phyloP scores from a whole-genome alignment of 306 rosid species.

The Pyrus betulifolia region DNA sequence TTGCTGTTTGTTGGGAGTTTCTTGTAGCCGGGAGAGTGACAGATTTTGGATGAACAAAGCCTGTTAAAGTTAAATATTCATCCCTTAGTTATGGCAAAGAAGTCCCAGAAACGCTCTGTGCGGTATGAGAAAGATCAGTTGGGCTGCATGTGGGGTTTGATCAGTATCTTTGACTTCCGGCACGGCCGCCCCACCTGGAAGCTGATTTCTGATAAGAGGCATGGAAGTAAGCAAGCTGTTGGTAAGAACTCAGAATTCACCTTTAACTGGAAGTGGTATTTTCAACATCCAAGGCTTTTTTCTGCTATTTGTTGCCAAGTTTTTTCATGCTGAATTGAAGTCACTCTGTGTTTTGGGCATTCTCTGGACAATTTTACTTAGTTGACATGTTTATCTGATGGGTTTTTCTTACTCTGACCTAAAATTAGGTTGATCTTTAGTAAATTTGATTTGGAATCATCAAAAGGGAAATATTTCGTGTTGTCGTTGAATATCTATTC shows the following conservation, averaged over 20 bases:
- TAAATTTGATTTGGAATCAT: conserved; percentile 8
- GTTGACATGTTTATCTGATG: conserved; percentile 7
- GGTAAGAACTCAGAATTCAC: conserved; percentile 47
- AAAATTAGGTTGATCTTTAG: not conserved
- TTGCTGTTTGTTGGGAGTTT: conserved; percentile 25
- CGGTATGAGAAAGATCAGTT: conserved; percentile 80
- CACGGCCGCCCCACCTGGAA: conserved; percentile 65
- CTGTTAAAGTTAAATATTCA: conserved; percentile 13
- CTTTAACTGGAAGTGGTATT: conserved; percentile 2
- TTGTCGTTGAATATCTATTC: conserved; percentile 17
- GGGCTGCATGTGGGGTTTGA: conserved; percentile 99
- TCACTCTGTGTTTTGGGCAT: not conserved
- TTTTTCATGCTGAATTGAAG: not conserved
- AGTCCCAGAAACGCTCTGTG: conserved; percentile 59
- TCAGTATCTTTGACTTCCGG: conserved; percentile 88
- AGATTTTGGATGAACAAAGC: conserved; percentile 12
- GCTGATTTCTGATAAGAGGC: conserved; percentile 70
- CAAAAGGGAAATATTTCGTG: not conserved
- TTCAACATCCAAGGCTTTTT: not conserved
- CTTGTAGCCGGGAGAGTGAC: conserved; percentile 18
- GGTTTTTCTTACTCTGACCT: conserved; percentile 2
- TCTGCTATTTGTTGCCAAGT: not conserved
- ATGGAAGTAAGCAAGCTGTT: conserved; percentile 42
- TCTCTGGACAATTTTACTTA: not conserved
- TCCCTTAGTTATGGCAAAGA: conserved; percentile 54